Percentiles rank a stretch among this genome's conserved stretches.
Conservation (phyloP, 129 eudicot genomes). For the Oenanthe sinensis region DNA sequence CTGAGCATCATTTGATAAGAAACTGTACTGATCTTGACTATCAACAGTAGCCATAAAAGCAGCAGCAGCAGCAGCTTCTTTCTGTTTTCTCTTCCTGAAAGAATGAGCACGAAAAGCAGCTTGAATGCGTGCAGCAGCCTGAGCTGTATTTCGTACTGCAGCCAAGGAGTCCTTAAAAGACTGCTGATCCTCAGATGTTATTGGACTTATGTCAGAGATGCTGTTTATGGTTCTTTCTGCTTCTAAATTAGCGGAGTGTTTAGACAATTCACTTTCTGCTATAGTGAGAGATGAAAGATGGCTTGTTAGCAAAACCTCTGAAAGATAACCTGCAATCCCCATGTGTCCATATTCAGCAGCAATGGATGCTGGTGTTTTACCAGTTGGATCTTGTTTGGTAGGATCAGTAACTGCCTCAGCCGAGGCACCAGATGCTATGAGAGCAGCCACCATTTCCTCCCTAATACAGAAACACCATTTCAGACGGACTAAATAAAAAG, state of each 20-base stretch:
- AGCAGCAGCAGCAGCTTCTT: conserved; percentile 27
- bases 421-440: conserved; percentile 82
- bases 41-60: conserved; percentile 8
- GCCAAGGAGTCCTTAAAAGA: conserved; percentile 64
- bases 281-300: conserved; percentile 73
- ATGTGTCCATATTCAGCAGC: conserved; percentile 67
- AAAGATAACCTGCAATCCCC: conserved; percentile 95
- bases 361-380: conserved; percentile 82
- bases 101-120: conserved; percentile 96
- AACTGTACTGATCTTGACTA: conserved; percentile 40
- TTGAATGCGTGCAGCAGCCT: conserved; percentile 97
- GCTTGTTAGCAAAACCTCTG: conserved; percentile 74
- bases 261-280: conserved; percentile 61
- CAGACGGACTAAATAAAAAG: background rate
- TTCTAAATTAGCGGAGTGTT: conserved; percentile 46
- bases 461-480: conserved; percentile 26
- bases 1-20: conserved; percentile 42
- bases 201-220: conserved; percentile 28
- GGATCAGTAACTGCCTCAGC: conserved; percentile 99
- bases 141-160: conserved; percentile 77
- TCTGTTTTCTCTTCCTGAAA: conserved; percentile 66
- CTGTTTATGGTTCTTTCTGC: conserved; percentile 57
- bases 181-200: conserved; percentile 46
- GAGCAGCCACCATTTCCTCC: conserved; percentile 94
- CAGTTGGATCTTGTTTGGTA: conserved; percentile 57